phyloP scores from a whole-genome alignment of 441 rosid genomes.

The Mallotus japonicus region DNA sequence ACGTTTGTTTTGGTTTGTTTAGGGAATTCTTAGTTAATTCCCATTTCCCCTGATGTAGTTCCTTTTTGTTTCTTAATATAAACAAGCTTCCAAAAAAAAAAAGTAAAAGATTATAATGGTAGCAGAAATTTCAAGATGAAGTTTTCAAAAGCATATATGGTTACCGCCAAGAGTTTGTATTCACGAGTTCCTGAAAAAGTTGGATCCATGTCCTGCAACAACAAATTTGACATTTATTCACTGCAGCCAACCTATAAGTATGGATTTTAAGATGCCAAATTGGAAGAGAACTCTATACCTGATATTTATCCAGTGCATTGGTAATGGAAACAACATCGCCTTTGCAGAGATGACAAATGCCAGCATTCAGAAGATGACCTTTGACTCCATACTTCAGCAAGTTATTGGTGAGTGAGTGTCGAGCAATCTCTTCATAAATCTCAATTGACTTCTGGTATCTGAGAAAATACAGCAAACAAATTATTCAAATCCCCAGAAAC shows the following conservation, averaged over 20 bases:
- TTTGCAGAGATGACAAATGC: conserved; percentile 94
- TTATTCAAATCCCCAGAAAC: conserved; percentile 10
- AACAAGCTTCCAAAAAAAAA: too few relatives aligned
- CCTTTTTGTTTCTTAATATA: too few relatives aligned
- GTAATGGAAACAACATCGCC: conserved; percentile 81
- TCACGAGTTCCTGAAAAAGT: conserved; percentile 93
- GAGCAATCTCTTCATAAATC: conserved; percentile 87
- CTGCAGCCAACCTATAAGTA: background rate
- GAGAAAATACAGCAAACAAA: conserved; percentile 27
- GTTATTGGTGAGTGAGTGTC: conserved; percentile 67
- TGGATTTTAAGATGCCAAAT: background rate
- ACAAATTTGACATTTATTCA: conserved; percentile 16
- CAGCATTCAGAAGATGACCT: conserved; percentile 99
- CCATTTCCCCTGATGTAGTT: too few relatives aligned
- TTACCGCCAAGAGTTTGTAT: conserved; percentile 62
- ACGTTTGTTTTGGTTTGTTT: too few relatives aligned
- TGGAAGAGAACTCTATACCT: conserved; percentile 45
- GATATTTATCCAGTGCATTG: conserved; percentile 88
- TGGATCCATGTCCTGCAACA: conserved; percentile 88
- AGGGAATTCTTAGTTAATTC: too few relatives aligned
- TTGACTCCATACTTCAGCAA: conserved; percentile 96
- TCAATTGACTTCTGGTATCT: conserved; percentile 87
- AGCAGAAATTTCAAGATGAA: background rate
- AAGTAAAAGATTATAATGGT: background rate
- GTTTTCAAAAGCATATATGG: background rate